A percentile compares a stretch with the other conserved stretches of the same genome.
Evolutionary conservation across 2,329 filamentous ascomycete genomes (phyloP).

Genomic region (Penicillium sp.): DNA sequence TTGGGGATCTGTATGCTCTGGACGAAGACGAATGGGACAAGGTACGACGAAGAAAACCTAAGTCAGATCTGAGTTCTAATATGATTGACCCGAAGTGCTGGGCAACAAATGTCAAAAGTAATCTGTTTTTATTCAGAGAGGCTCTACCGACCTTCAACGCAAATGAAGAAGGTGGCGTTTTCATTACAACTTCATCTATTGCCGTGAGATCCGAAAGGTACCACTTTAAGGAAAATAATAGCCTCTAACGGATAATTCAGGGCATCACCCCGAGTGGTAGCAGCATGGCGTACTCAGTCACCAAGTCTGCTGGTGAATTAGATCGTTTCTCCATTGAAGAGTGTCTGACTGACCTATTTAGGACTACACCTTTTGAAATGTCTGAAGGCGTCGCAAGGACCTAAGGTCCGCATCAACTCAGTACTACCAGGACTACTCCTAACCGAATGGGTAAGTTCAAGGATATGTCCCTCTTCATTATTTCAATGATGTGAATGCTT

Average conservation of each 20-base stretch:
- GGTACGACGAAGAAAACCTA: slow-evolving; percentile 31
- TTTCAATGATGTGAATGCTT: not conserved
- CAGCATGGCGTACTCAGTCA: slow-evolving; percentile 72
- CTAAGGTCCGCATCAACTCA: slow-evolving; percentile 58
- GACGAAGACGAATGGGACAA: slow-evolving; percentile 63
- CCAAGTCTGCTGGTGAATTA: slow-evolving; percentile 65
- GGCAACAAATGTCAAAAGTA: slow-evolving; percentile 60
- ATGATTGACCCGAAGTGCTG: slow-evolving; percentile 49
- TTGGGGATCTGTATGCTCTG: slow-evolving; percentile 59
- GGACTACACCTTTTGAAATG: slow-evolving; percentile 4
- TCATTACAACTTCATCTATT: slow-evolving; percentile 63
- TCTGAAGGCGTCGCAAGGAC: slow-evolving; percentile 34
- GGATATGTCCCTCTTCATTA: not conserved
- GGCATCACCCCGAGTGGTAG: slow-evolving; percentile 52
- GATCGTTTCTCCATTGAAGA: not conserved
- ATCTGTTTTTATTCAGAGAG: slow-evolving; percentile 54
- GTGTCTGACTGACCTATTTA: not conserved
- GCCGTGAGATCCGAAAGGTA: slow-evolving; percentile 47
- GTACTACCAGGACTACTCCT: slow-evolving; percentile 31
- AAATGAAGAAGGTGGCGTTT: slow-evolving; percentile 62
- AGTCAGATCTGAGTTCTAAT: not conserved
- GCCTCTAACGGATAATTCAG: slow-evolving; percentile 26
- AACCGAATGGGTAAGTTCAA: slow-evolving; percentile 2
- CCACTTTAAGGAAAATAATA: not conserved
- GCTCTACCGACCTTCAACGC: slow-evolving; percentile 59